Evolutionary conservation across 2,329 filamentous ascomycete species (phyloP), one percentile per base, ranked within the genome.

Genomic region (Stenocarpella maydis): DNA sequence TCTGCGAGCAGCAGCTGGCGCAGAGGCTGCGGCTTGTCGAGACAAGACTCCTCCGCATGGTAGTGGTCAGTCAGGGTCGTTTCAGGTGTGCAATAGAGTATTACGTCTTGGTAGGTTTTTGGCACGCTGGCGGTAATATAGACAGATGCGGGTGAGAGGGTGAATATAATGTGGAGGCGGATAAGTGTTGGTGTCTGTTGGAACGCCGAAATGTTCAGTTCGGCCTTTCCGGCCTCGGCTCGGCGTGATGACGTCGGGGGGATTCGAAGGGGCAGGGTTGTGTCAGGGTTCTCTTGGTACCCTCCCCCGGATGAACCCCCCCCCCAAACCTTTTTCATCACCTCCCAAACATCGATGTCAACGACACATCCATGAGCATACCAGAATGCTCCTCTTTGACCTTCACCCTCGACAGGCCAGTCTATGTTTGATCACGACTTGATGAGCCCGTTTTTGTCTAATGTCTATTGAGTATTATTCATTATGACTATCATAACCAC

Each of bases 211-310:
- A 47, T 61, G 34, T 61, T 28, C 24, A 19, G 6, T 15, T 63
- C 58, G 58, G 58, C 41, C 41, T 24, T 37, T 31, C 58, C 58
- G 58, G 58, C n/a, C 26, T 63, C 58, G 58, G 58, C 58, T 61
- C 45, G 28, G 58, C 34, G 4, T 49, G 58, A 49, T 63, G 58
- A 63, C 58, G 58, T 63, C 26, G n/a, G n/a, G n/a, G n/a, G n/a
- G n/a, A n/a, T n/a, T 49, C 1, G 41, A 21, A 37, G 12, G 17
- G 12, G 14, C 10, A 61, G 58, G 58, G 58, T 49, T 63, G 1
- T 45, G 41, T 47, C 55, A 45, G 39, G 55, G 55, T 61, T 45
- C 4, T n/a, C n/a, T n/a, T n/a, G n/a, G n/a, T n/a, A n/a, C n/a
- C n/a, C n/a, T n/a, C n/a, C n/a, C n/a, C n/a, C n/a, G n/a, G 10